These are phyloP conservation scores for Ganoderma boninense DNA, from an alignment of 1,284 basidiomycete species.

Conservation along the genomic window DNA sequence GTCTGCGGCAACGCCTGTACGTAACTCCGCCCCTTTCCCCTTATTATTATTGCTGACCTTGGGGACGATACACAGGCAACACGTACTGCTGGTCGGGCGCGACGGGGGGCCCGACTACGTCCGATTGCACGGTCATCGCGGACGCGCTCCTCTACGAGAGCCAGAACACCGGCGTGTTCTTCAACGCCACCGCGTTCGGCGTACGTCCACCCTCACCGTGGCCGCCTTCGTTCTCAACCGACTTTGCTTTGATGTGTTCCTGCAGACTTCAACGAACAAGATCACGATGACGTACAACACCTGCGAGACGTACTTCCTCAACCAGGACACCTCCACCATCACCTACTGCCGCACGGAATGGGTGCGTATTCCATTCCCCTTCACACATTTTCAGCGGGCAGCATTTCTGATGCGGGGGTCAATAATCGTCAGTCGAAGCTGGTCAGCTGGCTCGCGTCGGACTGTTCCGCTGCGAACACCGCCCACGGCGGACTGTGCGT, in stretches of 20 bases:
- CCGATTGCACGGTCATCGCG: constrained; percentile 56
- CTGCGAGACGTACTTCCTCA: constrained; percentile 38
- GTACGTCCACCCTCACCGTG: constrained; percentile 7
- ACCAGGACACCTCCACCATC: constrained; percentile 34
- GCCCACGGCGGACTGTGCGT: constrained; percentile 59
- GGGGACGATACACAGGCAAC: neutral
- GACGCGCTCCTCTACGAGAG: constrained; percentile 55
- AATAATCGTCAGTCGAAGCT: constrained; percentile 29
- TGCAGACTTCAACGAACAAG: constrained; percentile 26
- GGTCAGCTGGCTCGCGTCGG: constrained; percentile 51
- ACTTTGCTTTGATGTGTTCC: constrained; percentile 9
- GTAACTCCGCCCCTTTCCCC: constrained; percentile 12
- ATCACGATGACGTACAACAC: constrained; percentile 38
- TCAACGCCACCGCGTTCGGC: constrained; percentile 18
- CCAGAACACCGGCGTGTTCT: constrained; percentile 49
- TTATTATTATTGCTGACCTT: neutral
- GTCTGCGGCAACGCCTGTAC: constrained; percentile 53
- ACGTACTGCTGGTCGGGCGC: neutral
- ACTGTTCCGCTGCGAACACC: constrained; percentile 56
- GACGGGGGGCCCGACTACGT: constrained; percentile 41
- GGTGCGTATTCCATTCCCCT: constrained; percentile 25
- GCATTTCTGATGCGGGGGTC: neutral
- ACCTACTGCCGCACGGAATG: constrained; percentile 41
- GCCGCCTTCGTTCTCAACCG: neutral
- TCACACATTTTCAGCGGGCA: neutral